Base-by-base conservation (phyloP, 192 early-diverging fungal genomes). In the Gorgonomyces haynaldii region DNA sequence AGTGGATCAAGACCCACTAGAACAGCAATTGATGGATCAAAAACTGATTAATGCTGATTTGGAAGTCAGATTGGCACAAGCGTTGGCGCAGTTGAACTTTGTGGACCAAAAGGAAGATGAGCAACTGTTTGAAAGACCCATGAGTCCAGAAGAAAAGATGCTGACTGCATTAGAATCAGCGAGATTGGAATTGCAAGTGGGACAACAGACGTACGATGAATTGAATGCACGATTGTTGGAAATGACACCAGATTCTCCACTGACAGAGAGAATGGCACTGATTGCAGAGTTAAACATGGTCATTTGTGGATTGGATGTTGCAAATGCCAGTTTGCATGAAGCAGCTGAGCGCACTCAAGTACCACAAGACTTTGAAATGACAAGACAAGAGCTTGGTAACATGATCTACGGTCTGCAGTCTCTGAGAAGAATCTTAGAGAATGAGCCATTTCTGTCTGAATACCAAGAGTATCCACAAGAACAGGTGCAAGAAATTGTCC, bases 11-110 rank as follows among this genome's bases (percentile, higher is more conserved):
- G n/a, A n/a, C n/a, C n/a, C n/a, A n/a, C n/a, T n/a, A n/a, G n/a
- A n/a, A n/a, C n/a, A n/a, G n/a, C n/a, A n/a, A n/a, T n/a, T n/a
- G n/a, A n/a, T n/a, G n/a, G n/a, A n/a, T n/a, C n/a, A n/a, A n/a
- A n/a, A n/a, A n/a, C n/a, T n/a, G n/a, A n/a, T n/a, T n/a, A 49
- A 49, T 6, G 46, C 46, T 2, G 23, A 49, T 6, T n/a, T 49
- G n/a, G 46, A 49, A 20, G n/a, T 49, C 8, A 49, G 28, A 25
- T 15, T 49, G 17, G n/a, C 46, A 3, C 46, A 49, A 38, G 24
- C 46, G 3, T 28, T 49, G 30, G 23, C 46, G 5, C 23, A 49
- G 19, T 26, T 49, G 13, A 21, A 49, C 15, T 49, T 49, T 38
- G 36, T 49, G 0, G 13, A 49, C 3, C 9, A 26, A 23, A 24